Conservation (phyloP, 257 asterid genomes). For the Fraxinus americana region DNA sequence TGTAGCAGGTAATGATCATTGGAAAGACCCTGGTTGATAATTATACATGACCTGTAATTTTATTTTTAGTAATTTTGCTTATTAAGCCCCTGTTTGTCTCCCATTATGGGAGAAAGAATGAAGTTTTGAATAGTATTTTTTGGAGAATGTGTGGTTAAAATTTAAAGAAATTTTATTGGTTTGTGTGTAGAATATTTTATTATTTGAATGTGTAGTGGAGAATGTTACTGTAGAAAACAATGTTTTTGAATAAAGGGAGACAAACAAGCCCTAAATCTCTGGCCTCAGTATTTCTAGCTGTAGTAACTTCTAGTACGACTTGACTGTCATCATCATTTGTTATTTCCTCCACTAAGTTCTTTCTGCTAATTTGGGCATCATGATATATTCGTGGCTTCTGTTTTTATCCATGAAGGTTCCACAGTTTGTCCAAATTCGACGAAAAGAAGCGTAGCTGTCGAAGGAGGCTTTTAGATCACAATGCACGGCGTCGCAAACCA, state of each 20-base stretch:
- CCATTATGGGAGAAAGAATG: too few relatives aligned
- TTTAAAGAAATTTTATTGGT: too few relatives aligned
- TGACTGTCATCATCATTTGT: not conserved
- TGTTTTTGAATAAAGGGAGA: too few relatives aligned
- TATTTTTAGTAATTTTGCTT: not conserved
- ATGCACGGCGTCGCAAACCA: conserved; percentile 92
- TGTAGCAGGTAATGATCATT: conserved; percentile 74
- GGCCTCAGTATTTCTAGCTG: not conserved
- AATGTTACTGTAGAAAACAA: too few relatives aligned
- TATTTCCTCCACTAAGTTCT: not conserved
- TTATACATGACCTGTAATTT: not conserved
- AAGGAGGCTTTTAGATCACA: conserved; percentile 88
- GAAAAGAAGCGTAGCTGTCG: conserved; percentile 95
- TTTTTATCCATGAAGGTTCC: conserved; percentile 67
- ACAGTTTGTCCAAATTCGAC: conserved; percentile 76
- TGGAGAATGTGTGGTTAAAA: too few relatives aligned
- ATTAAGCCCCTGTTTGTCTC: too few relatives aligned
- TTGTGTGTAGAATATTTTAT: too few relatives aligned
- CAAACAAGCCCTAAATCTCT: too few relatives aligned
- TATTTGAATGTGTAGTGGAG: too few relatives aligned
- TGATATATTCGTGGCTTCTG: conserved; percentile 1
- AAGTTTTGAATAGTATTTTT: too few relatives aligned
- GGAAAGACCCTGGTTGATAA: not conserved
- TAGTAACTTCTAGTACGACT: not conserved
- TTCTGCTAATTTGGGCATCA: not conserved